These are phyloP conservation scores for Massariosphaeria phaeospora DNA, from an alignment of 495 filamentous ascomycete species.

Conservation along the genomic window DNA sequence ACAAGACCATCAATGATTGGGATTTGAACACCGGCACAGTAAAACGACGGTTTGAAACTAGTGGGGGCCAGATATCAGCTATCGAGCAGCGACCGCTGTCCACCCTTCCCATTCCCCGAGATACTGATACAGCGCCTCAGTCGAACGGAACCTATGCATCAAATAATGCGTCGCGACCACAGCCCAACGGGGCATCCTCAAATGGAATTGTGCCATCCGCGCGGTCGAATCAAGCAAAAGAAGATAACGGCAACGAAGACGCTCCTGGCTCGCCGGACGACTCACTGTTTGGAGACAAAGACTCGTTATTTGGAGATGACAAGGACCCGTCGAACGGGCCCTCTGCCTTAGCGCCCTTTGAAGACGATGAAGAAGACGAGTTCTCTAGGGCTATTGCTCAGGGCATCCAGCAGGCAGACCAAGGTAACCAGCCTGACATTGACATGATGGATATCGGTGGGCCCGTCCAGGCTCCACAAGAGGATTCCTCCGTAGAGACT, in stretches of 20 bases:
- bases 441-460: constrained; percentile 39
- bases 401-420: constrained; percentile 43
- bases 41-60: constrained; percentile 66
- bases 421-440: constrained; percentile 48
- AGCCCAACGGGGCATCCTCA: constrained; percentile 47
- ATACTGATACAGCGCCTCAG: constrained; percentile 54
- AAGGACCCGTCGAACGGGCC: constrained; percentile 49
- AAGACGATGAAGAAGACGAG: constrained; percentile 76
- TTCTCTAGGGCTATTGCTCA: constrained; percentile 73
- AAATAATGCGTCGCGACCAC: constrained; percentile 52
- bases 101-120: constrained; percentile 65
- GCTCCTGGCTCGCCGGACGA: constrained; percentile 62
- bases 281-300: constrained; percentile 54
- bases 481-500: constrained; percentile 8
- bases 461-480: constrained; percentile 36
- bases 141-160: constrained; percentile 64
- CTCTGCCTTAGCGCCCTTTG: constrained; percentile 30
- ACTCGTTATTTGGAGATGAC: constrained; percentile 74
- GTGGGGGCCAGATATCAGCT: constrained; percentile 77
- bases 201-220: constrained; percentile 41
- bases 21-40: constrained; percentile 84
- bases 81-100: constrained; percentile 81
- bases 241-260: constrained; percentile 40
- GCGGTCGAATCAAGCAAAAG: constrained; percentile 6
- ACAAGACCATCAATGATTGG: constrained; percentile 91